Percentiles rank a stretch among this genome's conserved stretches.
Evolutionary conservation across 164 flowering plant genomes (phyloP).

Genomic region (Amborella trichopoda): DNA sequence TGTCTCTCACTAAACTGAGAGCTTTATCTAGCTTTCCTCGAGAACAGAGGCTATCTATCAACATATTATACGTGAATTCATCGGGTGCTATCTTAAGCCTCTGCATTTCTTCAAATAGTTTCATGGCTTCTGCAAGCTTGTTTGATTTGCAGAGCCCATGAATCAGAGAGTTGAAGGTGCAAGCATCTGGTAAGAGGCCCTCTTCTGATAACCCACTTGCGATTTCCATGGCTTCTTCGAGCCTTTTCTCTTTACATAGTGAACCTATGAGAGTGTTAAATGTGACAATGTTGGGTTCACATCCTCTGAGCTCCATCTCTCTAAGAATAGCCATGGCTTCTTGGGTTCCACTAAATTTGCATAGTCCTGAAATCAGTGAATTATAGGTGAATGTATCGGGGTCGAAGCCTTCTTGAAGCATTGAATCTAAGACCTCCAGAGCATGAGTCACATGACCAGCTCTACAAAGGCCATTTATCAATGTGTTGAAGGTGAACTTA

Average conservation of each 20-base stretch:
- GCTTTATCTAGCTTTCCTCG: conserved; percentile 56
- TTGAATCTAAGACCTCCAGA: conserved; percentile 59
- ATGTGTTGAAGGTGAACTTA: conserved; percentile 58
- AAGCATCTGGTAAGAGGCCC: conserved; percentile 69
- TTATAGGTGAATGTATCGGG: conserved; percentile 71
- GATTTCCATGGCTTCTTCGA: conserved; percentile 65
- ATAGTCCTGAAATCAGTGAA: conserved; percentile 64
- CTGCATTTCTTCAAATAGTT: conserved; percentile 71
- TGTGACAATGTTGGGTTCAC: conserved; percentile 65
- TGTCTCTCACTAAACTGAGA: conserved; percentile 53
- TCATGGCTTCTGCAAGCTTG: conserved; percentile 40
- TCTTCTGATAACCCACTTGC: conserved; percentile 40
- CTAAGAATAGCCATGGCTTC: conserved; percentile 57
- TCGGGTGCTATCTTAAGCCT: conserved; percentile 59
- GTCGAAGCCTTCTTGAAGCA: conserved; percentile 80
- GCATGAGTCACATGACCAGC: conserved; percentile 66
- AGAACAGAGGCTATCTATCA: conserved; percentile 56
- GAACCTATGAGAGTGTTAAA: conserved; percentile 64
- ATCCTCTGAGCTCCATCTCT: conserved; percentile 54
- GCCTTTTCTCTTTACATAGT: conserved; percentile 61
- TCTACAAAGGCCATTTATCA: conserved; percentile 67
- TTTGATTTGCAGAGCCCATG: conserved; percentile 56
- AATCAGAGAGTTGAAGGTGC: conserved; percentile 72
- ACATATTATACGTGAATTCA: conserved; percentile 65
- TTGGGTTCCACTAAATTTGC: conserved; percentile 46